Evolutionary conservation across 441 rosid species (phyloP).

Genomic region (Macaranga tanarius): DNA sequence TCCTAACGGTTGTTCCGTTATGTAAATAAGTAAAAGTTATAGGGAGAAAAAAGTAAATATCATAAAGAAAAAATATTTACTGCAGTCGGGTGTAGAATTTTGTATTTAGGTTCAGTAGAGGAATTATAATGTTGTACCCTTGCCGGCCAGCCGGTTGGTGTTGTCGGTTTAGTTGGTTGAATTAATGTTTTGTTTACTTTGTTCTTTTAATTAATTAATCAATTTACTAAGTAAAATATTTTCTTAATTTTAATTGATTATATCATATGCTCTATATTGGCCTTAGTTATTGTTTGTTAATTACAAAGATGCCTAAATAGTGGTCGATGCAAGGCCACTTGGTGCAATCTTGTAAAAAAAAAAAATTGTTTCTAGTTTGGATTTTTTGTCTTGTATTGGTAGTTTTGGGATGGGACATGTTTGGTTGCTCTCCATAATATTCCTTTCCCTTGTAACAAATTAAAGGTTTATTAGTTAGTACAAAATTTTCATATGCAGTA

Average conservation of each 20-base stretch:
- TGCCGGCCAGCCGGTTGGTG: constrained; percentile 9
- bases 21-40: constrained; percentile 18
- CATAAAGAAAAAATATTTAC: too few species aligned
- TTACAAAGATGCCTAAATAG: neutral
- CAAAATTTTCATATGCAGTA: neutral
- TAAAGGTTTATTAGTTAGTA: neutral
- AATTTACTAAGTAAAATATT: neutral
- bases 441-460: neutral
- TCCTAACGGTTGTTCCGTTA: constrained; percentile 34
- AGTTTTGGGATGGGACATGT: neutral
- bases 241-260: neutral
- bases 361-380: neutral
- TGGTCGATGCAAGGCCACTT: neutral
- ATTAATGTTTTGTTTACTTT: neutral
- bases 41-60: constrained; percentile 10
- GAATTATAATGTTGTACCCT: neutral
- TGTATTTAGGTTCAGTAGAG: neutral
- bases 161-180: constrained; percentile 6
- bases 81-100: neutral
- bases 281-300: neutral
- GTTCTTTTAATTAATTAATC: neutral
- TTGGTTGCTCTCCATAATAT: neutral
- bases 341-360: neutral
- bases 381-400: neutral
- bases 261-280: neutral